These are phyloP conservation scores for Mortierella sp. DNA, from an alignment of 371 early-diverging fungal species.

Conservation along the genomic window DNA sequence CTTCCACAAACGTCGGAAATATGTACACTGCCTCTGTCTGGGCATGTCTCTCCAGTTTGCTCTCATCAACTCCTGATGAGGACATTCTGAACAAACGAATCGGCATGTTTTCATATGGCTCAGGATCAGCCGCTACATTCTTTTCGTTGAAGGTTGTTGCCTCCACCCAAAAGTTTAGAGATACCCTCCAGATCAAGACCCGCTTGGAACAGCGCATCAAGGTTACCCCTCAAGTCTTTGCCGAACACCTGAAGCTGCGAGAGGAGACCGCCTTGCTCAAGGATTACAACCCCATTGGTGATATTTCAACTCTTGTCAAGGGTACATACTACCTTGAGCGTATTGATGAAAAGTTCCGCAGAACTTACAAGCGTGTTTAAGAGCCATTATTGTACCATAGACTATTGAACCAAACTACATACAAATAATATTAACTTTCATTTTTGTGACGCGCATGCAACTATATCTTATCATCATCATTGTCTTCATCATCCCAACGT, in stretches of 20 bases:
- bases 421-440: too few species aligned
- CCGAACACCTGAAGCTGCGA: slow-evolving; percentile 86
- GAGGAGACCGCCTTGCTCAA: slow-evolving; percentile 88
- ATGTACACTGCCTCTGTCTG: slow-evolving; percentile 97
- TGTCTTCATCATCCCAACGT: too few species aligned
- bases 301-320: slow-evolving; percentile 62
- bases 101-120: slow-evolving; percentile 96
- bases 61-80: slow-evolving; percentile 79
- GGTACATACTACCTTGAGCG: slow-evolving; percentile 89
- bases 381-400: too few species aligned
- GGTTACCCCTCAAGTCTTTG: slow-evolving; percentile 84
- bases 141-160: slow-evolving; percentile 88
- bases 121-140: slow-evolving; percentile 96
- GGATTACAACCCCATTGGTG: slow-evolving; percentile 86
- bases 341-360: slow-evolving; percentile 94
- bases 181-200: slow-evolving; percentile 72
- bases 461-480: background rate
- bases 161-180: slow-evolving; percentile 72
- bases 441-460: background rate
- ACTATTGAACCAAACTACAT: too few species aligned
- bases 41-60: slow-evolving; percentile 87
- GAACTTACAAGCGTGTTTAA: slow-evolving; percentile 75
- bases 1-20: slow-evolving; percentile 95
- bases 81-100: slow-evolving; percentile 87
- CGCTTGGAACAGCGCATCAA: slow-evolving; percentile 83